Percentiles rank a stretch among this genome's conserved stretches.
Evolutionary conservation across 2,329 filamentous ascomycete species (phyloP).

Genomic region (Botrytis galanthina): DNA sequence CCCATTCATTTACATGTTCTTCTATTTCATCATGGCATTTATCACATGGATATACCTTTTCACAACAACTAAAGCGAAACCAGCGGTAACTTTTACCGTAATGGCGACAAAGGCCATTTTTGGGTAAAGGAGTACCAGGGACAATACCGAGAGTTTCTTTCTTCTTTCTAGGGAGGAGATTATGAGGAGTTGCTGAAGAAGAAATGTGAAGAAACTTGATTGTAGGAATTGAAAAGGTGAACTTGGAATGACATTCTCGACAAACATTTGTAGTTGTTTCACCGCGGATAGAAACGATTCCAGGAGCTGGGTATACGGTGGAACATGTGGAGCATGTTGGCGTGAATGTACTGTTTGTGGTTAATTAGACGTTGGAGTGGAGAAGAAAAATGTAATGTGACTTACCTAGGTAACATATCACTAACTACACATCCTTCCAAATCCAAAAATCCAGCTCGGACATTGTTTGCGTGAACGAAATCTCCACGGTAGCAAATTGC

Average conservation of each 20-base stretch:
- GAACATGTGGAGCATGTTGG: slow-evolving; percentile 79
- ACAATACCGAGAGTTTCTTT: slow-evolving; percentile 56
- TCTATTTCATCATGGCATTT: slow-evolving; percentile 72
- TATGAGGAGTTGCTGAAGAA: slow-evolving; percentile 43
- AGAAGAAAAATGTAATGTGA: slow-evolving; percentile 23
- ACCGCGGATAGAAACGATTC: slow-evolving; percentile 70
- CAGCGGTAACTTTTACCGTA: slow-evolving; percentile 60
- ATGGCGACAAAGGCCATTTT: slow-evolving; percentile 54
- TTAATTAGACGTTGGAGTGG: background rate
- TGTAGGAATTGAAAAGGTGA: slow-evolving; percentile 75
- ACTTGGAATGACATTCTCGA: slow-evolving; percentile 74
- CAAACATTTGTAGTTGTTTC: slow-evolving; percentile 73
- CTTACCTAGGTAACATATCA: slow-evolving; percentile 70
- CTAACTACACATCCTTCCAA: slow-evolving; percentile 69
- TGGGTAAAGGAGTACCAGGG: slow-evolving; percentile 55
- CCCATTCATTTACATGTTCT: slow-evolving; percentile 76
- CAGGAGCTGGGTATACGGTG: slow-evolving; percentile 57
- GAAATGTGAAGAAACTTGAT: slow-evolving; percentile 75
- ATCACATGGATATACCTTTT: slow-evolving; percentile 59
- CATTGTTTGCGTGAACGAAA: slow-evolving; percentile 69
- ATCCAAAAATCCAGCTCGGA: slow-evolving; percentile 77
- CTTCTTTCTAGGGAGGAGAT: slow-evolving; percentile 44
- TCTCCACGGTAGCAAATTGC: slow-evolving; percentile 60
- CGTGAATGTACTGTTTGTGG: slow-evolving; percentile 61
- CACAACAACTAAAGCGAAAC: slow-evolving; percentile 65